Conservation (phyloP, 202 grass and related monocot genomes). For the Setaria italica region DNA sequence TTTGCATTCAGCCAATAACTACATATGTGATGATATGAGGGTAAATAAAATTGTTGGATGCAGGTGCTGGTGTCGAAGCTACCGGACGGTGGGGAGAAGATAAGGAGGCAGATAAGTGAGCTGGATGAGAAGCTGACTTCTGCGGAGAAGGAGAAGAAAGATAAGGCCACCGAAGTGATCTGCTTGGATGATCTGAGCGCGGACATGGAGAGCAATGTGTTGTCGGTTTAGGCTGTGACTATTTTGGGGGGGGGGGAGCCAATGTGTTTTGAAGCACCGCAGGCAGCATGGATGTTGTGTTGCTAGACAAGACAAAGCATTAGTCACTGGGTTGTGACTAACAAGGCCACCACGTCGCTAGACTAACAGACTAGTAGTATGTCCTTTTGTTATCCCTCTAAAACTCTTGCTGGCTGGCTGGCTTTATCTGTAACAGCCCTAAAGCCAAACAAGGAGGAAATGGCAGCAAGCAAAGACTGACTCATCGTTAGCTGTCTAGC, state of each 20-base stretch:
- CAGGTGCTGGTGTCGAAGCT: slow-evolving; percentile 65
- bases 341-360: background rate
- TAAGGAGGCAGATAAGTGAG: slow-evolving; percentile 76
- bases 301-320: background rate
- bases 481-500: background rate
- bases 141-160: slow-evolving; percentile 22
- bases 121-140: slow-evolving; percentile 63
- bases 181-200: slow-evolving; percentile 60
- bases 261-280: background rate
- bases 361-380: no score
- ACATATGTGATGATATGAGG: background rate
- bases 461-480: background rate
- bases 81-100: slow-evolving; percentile 70
- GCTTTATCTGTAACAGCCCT: background rate
- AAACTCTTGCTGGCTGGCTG: background rate
- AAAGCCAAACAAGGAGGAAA: background rate
- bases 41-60: background rate
- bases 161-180: slow-evolving; percentile 51
- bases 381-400: background rate
- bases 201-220: slow-evolving; percentile 38
- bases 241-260: background rate
- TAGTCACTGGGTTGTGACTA: slow-evolving; percentile 36
- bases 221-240: background rate
- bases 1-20: background rate
- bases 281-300: background rate